Evolutionary conservation across 106 monocot species (phyloP), one percentile per base, ranked within the genome.

Genomic region (Dioscorea dumetorum): DNA sequence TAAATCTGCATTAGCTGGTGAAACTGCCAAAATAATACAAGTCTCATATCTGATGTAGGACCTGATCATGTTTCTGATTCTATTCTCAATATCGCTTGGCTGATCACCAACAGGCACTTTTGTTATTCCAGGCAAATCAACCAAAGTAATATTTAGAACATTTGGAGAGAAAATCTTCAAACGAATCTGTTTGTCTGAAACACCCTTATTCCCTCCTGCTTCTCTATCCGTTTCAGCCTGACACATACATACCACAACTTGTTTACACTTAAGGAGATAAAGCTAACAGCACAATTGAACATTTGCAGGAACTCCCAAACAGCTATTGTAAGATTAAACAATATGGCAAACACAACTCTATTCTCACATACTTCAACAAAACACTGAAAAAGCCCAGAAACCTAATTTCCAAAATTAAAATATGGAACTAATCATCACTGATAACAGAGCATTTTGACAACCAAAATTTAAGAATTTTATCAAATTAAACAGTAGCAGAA

Each of bases 21-120:
- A 84, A 21, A 93, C 88, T 65, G 93, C 93, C 72, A 93, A 72
- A 48, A 93, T 93, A 61, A 89, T 82, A 76, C 93, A 93, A 24
- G 80, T 93, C 48, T 80, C 82, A 60, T 86, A 83, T 58, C 84
- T 89, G 67, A 93, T 93, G 65, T 93, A 86, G 28, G 83, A 81
- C 65, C 86, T 57, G 48, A 89, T 89, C 83, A 93, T 85, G 35
- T 85, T 81, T 67, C 93, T 83, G 23, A 88, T 89, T 67, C 81
- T 78, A 63, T 78, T 49, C 70, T 93, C 85, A 52, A 93, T 93
- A 66, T 93, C 93, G 64, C 58, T 76, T 14, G 88, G 93, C 65
- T 93, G 93, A 61, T 93, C 88, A 61, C 93, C 93, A 57, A 88
- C 93, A 33, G 93, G 93, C 51, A 93, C 93, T 71, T 86, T 88